Base-by-base conservation (phyloP, 148 eudicot genomes). In the Vaccinium macrocarpon region DNA sequence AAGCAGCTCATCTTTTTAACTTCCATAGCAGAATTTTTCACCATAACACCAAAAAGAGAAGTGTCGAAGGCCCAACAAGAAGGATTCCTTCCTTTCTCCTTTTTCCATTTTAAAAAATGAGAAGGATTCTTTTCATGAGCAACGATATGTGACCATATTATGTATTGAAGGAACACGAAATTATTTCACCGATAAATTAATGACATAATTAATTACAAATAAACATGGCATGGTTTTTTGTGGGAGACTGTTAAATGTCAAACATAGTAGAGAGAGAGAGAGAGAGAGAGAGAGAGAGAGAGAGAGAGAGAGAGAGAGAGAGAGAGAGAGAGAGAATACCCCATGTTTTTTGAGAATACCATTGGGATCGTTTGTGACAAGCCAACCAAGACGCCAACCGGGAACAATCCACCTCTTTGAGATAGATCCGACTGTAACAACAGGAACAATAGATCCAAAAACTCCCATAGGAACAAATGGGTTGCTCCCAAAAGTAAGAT, bases 351-450 rank as follows among this genome's bases (percentile, higher is more conserved):
- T 66, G 62, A 94, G 91, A 76, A 91, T 85, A 83, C 89, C 88
- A 79, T 85, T 82, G 6, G 92, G 86, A 87, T 94, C 98, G 86
- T 87, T 87, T 0, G 83, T 81, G 82, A 86, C 93, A 64, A 93
- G 90, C 96, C 96, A 94, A 82, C 98, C 98, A 83, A 92, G 90
- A 27, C 98, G 89, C 96, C 98, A 94, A 81, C 98, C 98, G n/a
- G 98, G 98, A 85, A 93, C 96, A 19, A 92, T 83, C 98, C 98
- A 93, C 78, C 92, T 89, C 81, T 94, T 94, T 2, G 98, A 94
- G 79, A 94, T 86, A 15, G 98, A 94, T 1, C 98, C 98, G 48
- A 94, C 78, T 0, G 98, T 94, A 35, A 94, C 72, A 21, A 94
- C 91, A 11, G 96, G 98, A 10, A 75, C 90, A 56, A 89, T 87